A percentile compares a stretch with the other conserved stretches of the same genome.
These are phyloP conservation scores for Penicillium manginii DNA, from an alignment of 495 filamentous ascomycete genomes.

Conservation along the genomic window DNA sequence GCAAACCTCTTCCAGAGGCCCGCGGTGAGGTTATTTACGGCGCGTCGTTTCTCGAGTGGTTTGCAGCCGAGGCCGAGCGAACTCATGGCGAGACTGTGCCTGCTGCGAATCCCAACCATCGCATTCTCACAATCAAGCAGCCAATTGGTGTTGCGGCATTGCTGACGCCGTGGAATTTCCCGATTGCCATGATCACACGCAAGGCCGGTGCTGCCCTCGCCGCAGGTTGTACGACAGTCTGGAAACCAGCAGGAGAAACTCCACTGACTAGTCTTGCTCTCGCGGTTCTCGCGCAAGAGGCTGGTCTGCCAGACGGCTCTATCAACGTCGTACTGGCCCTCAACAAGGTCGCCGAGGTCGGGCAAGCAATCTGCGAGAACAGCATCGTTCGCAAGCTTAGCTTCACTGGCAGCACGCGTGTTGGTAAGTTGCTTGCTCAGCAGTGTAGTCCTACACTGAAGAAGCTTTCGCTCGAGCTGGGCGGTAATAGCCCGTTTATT, in stretches of 20 bases:
- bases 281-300: background rate
- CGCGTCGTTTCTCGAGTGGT: constrained; percentile 54
- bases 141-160: constrained; percentile 40
- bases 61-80: constrained; percentile 60
- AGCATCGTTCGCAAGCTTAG: background rate
- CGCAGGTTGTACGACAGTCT: constrained; percentile 31
- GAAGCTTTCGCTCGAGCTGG: constrained; percentile 29
- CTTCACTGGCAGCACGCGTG: constrained; percentile 6
- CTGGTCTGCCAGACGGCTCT: background rate
- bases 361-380: background rate
- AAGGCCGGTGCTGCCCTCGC: constrained; percentile 43
- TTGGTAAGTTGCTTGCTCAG: constrained; percentile 1
- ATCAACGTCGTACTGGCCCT: background rate
- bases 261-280: background rate
- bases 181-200: constrained; percentile 38
- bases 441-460: background rate
- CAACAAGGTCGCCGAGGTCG: background rate
- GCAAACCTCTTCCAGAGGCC: constrained; percentile 51
- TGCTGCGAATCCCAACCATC: constrained; percentile 16
- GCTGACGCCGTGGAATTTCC: constrained; percentile 50
- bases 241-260: constrained; percentile 3
- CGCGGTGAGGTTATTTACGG: constrained; percentile 51
- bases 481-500: constrained; percentile 93
- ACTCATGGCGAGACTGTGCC: constrained; percentile 50
- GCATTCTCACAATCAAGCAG: constrained; percentile 31